Conservation (phyloP, 2,329 filamentous ascomycete species). For the Pseudogymnoascus sp. region DNA sequence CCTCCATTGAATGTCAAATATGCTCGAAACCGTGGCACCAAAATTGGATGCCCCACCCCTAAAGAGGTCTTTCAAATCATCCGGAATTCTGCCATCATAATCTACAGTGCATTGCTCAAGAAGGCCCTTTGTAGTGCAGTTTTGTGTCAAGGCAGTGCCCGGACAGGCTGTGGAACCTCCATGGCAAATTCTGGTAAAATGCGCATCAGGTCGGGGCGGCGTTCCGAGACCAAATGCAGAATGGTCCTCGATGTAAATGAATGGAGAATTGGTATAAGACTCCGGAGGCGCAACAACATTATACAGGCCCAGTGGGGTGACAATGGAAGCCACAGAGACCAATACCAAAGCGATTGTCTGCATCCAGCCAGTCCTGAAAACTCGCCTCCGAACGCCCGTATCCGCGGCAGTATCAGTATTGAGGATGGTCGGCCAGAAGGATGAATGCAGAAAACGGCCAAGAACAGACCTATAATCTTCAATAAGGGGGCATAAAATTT, state of each 20-base stretch:
- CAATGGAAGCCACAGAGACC: constrained; percentile 35
- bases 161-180: constrained; percentile 18
- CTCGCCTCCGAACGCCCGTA: constrained; percentile 26
- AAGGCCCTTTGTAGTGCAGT: constrained; percentile 17
- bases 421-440: constrained; percentile 37
- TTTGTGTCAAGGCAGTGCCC: constrained; percentile 21
- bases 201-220: constrained; percentile 27
- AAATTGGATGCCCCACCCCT: constrained; percentile 28
- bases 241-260: constrained; percentile 33
- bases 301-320: constrained; percentile 40
- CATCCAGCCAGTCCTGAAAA: constrained; percentile 24
- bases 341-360: constrained; percentile 27
- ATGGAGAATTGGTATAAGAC: constrained; percentile 20
- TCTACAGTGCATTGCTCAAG: neutral
- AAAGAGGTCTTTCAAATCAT: constrained; percentile 30
- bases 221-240: constrained; percentile 35
- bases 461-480: constrained; percentile 29
- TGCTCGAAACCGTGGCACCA: constrained; percentile 32
- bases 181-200: constrained; percentile 30
- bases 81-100: constrained; percentile 28
- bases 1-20: constrained; percentile 36
- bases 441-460: constrained; percentile 31
- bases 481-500: neutral
- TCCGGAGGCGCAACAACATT: constrained; percentile 29
- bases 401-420: constrained; percentile 31